Base-by-base conservation (phyloP, 1,139 yeast species). In the Debaryomyces sp. region DNA sequence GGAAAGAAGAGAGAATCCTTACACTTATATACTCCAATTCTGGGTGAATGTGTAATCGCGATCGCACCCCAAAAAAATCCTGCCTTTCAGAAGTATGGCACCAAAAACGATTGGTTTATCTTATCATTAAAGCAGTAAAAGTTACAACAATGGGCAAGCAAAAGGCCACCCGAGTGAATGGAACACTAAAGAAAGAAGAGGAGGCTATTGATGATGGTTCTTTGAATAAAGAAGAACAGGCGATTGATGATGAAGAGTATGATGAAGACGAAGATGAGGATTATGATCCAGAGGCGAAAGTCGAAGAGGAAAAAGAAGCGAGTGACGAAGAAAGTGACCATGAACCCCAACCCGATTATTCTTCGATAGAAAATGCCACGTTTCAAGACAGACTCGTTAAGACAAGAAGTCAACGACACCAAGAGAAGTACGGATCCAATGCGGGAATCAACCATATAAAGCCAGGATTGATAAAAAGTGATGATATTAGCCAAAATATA, bases 191-290 rank as follows among this genome's bases (percentile, higher is more conserved):
- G 24, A 33, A 47, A 23, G 45, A 40, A 15, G 6, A 32, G 6
- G n/a, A 8, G 12, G 45, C 40, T 10, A 54, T 45, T 17, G 57
- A 53, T 6, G 58, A 55, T 1, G 63, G 56, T 7, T 58, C 54
- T 29, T 15, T 18, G 3, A 24, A 35, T 27, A 38, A 24, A 3
- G 15, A 35, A 27, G 32, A 24, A 21, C 17, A 32, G 24, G 42
- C 46, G 17, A 47, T 43, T 13, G 53, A 43, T 1, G 61, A 51
- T 4, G 57, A 54, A 13, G 62, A 55, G 4, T 81, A 82, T 50
- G 71, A 76, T 38, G 89, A 84, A 54, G 85, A 83, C 45, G 89
- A 84, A 37, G 88, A 84, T 51, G 87, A 81, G 46, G 89, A 85
- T 55, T 85, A 77, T 61, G 79, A 79, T 49, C 87, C 87, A 13